A percentile compares a stretch with the other conserved stretches of the same genome.
Evolutionary conservation across 2,329 filamentous ascomycete genomes (phyloP).

Genomic region (Xylariales sp.): DNA sequence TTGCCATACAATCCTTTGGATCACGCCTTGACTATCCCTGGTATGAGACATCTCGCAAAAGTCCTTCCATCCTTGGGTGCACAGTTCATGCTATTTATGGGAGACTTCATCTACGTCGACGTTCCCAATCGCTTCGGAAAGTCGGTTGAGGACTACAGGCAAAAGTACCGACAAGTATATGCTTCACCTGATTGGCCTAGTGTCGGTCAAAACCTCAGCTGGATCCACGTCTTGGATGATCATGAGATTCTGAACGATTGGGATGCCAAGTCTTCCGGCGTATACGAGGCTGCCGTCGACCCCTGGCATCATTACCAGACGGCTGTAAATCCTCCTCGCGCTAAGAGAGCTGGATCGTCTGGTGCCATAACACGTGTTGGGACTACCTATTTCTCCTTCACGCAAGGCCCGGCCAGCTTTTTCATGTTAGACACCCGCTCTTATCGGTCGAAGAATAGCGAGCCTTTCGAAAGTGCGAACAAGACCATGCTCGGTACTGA

Average conservation of each 20-base stretch:
- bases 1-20: constrained; percentile 86
- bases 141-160: constrained; percentile 70
- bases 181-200: constrained; percentile 86
- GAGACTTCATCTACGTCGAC: constrained; percentile 88
- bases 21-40: constrained; percentile 77
- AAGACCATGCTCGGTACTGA: constrained; percentile 85
- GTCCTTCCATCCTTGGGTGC: constrained; percentile 67
- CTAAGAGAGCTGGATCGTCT: constrained; percentile 43
- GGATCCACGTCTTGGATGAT: constrained; percentile 96
- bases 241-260: constrained; percentile 97
- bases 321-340: constrained; percentile 72
- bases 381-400: constrained; percentile 84
- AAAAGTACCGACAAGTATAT: constrained; percentile 94
- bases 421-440: constrained; percentile 92
- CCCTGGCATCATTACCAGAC: constrained; percentile 87
- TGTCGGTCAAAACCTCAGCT: constrained; percentile 76
- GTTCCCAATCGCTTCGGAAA: constrained; percentile 77
- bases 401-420: constrained; percentile 85
- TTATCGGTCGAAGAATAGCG: constrained; percentile 68
- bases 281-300: constrained; percentile 75
- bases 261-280: constrained; percentile 73
- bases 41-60: constrained; percentile 71
- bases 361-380: constrained; percentile 34
- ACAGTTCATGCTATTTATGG: constrained; percentile 77
- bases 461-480: constrained; percentile 53